These are phyloP conservation scores for Arabidopsis arenosa DNA, from an alignment of 345 rosid genomes.

Conservation along the genomic window DNA sequence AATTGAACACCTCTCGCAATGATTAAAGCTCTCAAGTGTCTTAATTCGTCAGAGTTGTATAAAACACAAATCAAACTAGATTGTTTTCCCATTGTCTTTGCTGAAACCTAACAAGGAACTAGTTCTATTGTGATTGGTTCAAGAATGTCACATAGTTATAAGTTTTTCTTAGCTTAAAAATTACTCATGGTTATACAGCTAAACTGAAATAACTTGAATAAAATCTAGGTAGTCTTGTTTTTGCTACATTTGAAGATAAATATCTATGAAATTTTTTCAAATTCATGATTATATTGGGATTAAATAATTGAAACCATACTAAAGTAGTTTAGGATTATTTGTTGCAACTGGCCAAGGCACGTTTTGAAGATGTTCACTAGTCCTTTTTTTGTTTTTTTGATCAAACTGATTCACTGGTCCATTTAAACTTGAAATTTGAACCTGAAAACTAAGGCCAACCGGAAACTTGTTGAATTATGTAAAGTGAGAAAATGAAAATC, in stretches of 20 bases:
- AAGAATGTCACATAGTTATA: neutral
- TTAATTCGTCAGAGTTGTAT: neutral
- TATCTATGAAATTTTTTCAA: too few relatives aligned
- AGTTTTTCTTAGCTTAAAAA: too few relatives aligned
- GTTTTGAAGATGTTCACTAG: too few relatives aligned
- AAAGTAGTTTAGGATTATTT: too few relatives aligned
- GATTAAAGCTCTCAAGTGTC: neutral
- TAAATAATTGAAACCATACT: neutral
- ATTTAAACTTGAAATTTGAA: neutral
- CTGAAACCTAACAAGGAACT: neutral
- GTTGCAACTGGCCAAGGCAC: too few relatives aligned
- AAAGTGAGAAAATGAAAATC: conserved; percentile 8
- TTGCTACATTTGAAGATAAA: too few relatives aligned
- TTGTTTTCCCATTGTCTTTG: neutral
- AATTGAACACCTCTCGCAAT: neutral
- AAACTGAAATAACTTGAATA: too few relatives aligned
- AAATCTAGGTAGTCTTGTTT: too few relatives aligned
- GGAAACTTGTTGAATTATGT: neutral
- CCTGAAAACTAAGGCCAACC: neutral
- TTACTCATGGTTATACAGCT: too few relatives aligned
- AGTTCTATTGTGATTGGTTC: neutral
- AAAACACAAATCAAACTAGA: neutral
- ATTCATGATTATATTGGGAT: neutral
- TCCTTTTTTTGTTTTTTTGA: too few relatives aligned
- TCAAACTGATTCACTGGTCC: neutral